phyloP scores from a whole-genome alignment of 139 green algal genomes.

The Micromonas commoda region DNA sequence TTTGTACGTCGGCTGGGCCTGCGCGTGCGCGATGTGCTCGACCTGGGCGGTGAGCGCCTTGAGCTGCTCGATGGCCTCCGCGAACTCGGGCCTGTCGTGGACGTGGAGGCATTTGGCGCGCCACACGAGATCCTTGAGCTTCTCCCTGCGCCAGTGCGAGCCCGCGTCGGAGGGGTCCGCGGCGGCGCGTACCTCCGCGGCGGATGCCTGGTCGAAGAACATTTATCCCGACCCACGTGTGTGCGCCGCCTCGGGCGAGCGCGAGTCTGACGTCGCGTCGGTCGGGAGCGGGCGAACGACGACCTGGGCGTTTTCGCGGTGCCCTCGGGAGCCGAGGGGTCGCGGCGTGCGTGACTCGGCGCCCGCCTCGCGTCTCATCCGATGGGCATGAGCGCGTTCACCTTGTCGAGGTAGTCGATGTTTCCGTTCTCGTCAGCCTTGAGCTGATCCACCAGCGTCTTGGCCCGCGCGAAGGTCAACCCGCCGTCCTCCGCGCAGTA shows the following conservation, averaged over 20 bases:
- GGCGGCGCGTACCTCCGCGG: neutral
- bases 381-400: neutral
- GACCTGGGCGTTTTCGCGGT: no score
- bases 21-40: neutral
- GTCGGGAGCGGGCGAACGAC: no score
- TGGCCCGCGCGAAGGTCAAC: neutral
- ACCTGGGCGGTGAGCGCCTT: neutral
- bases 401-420: constrained; percentile 14
- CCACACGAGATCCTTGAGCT: constrained; percentile 7
- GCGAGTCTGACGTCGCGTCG: no score
- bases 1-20: no score
- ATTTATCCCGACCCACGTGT: neutral
- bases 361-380: neutral
- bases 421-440: neutral
- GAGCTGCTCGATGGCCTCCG: neutral
- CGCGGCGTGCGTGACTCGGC: no score
- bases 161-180: constrained; percentile 4
- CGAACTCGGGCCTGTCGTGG: neutral
- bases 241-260: no score
- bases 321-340: no score
- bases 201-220: neutral
- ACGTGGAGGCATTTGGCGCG: neutral
- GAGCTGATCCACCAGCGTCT: neutral
- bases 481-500: neutral
- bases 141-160: neutral